Conservation (phyloP, 2,329 filamentous ascomycete genomes). For the Aureobasidium sp. region DNA sequence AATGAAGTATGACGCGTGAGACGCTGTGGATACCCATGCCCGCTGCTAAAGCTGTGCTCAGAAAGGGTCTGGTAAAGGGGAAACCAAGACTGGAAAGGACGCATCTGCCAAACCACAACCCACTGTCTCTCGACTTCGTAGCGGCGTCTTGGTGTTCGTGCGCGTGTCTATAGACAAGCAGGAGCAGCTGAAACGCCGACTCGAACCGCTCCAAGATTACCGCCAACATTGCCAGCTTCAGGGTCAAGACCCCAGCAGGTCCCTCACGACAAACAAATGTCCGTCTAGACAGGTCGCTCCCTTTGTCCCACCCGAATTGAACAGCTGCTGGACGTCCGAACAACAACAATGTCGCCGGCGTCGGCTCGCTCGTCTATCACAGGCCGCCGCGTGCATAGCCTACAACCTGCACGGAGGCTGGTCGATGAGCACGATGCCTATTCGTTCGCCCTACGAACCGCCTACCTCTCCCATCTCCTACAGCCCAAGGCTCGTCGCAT, state of each 20-base stretch:
- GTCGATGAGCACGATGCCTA: conserved; percentile 69
- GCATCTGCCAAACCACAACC: background rate
- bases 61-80: conserved; percentile 5
- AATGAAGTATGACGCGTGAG: conserved; percentile 9
- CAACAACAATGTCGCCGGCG: conserved; percentile 22
- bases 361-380: conserved; percentile 28
- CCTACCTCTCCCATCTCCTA: conserved; percentile 86
- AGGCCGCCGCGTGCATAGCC: conserved; percentile 37
- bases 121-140: background rate
- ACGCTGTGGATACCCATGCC: conserved; percentile 4
- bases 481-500: conserved; percentile 85
- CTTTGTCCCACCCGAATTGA: background rate
- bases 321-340: background rate
- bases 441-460: conserved; percentile 80
- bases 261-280: background rate
- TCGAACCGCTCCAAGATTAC: background rate
- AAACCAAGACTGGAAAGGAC: background rate
- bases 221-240: background rate
- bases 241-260: background rate
- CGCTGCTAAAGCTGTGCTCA: background rate
- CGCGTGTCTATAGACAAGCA: background rate
- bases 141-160: background rate
- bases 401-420: conserved; percentile 35
- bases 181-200: background rate
- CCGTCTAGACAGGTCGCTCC: background rate